Conservation (phyloP, 805 yeast genomes). For the Yarrowia porcina region DNA sequence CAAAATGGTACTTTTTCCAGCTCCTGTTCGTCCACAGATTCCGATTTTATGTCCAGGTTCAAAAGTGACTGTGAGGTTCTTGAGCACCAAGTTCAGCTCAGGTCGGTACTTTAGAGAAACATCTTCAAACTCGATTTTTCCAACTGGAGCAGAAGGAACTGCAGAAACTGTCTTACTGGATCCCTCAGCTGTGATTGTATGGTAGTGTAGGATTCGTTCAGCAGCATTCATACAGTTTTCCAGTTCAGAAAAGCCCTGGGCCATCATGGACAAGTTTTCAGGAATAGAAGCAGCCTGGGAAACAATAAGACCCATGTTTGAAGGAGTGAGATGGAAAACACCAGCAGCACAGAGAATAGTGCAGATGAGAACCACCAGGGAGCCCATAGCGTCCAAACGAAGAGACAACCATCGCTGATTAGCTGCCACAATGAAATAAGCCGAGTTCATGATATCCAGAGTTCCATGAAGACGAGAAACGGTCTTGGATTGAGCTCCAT, state of each 20-base stretch:
- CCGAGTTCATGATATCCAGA: slow-evolving; percentile 62
- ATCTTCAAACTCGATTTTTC: slow-evolving; percentile 53
- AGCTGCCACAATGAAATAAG: slow-evolving; percentile 60
- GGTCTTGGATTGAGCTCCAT: slow-evolving; percentile 47
- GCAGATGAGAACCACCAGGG: slow-evolving; percentile 50
- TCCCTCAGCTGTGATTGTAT: slow-evolving; percentile 58
- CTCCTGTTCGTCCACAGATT: slow-evolving; percentile 87
- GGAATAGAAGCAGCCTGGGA: slow-evolving; percentile 57
- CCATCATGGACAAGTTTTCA: slow-evolving; percentile 55
- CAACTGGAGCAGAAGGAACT: slow-evolving; percentile 39
- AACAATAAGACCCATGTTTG: slow-evolving; percentile 65
- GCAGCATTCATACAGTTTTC: slow-evolving; percentile 78
- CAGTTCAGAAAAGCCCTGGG: slow-evolving; percentile 63
- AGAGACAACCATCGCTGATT: slow-evolving; percentile 72
- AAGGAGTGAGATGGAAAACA: slow-evolving; percentile 56
- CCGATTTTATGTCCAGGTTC: slow-evolving; percentile 68
- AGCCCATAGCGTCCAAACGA: slow-evolving; percentile 55
- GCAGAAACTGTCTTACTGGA: slow-evolving; percentile 49
- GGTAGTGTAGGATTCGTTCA: slow-evolving; percentile 67
- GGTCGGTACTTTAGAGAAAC: slow-evolving; percentile 62
- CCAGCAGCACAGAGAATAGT: slow-evolving; percentile 58
- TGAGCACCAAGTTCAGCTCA: slow-evolving; percentile 61
- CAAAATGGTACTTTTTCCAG: slow-evolving; percentile 79
- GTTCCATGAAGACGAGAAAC: slow-evolving; percentile 45
- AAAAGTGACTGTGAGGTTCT: slow-evolving; percentile 50